Base-by-base conservation (phyloP, 2,329 filamentous ascomycete genomes). In the Ophiocordyceps sinensis region DNA sequence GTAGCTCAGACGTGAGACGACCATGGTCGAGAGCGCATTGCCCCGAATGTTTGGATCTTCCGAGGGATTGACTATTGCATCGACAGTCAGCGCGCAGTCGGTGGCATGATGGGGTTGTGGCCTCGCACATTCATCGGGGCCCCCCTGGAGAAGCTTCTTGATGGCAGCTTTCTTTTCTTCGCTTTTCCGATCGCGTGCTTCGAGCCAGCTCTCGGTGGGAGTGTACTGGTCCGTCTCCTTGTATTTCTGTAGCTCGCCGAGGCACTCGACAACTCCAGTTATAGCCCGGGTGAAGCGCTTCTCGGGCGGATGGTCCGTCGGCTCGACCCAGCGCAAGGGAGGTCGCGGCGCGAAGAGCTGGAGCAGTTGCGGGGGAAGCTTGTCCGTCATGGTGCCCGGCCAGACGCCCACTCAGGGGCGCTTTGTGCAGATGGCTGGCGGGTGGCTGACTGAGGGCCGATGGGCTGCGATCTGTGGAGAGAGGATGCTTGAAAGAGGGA, bases 321-420 rank as follows among this genome's bases (percentile, higher is more conserved):
- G 85, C 45, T 83, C 82, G 45, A 94, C 78, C 73, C 85, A 96
- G 63, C 87, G 83, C 58, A 96, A 68, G 44, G 89, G 83, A 52
- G 91, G 91, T 45, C 91, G 85, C 58, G 91, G 85, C 65, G 89
- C 85, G 68, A 98, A 98, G 51, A 96, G 85, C 64, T 85, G 84
- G 53, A 96, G 74, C 44, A 96, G 75, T 59, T 94, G 89, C 42
- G 84, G 85, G 44, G 91, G 89, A 17, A 98, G 82, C 65, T 93
- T 91, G 72, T 95, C 89, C 39, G 91, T 96, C 91, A 96, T 98
- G 47, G 36, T 42, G 40, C 38, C 32, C 28, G 15, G 32, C 36
- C 30, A 38, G 35, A 37, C 36, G 44, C 19, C 32, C 30, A 38
- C 34, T 31, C 38, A 37, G 34, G 36, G 36, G 31, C 26, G 38